These are phyloP conservation scores for Sapria himalayana DNA, from an alignment of 345 rosid genomes.

Conservation along the genomic window DNA sequence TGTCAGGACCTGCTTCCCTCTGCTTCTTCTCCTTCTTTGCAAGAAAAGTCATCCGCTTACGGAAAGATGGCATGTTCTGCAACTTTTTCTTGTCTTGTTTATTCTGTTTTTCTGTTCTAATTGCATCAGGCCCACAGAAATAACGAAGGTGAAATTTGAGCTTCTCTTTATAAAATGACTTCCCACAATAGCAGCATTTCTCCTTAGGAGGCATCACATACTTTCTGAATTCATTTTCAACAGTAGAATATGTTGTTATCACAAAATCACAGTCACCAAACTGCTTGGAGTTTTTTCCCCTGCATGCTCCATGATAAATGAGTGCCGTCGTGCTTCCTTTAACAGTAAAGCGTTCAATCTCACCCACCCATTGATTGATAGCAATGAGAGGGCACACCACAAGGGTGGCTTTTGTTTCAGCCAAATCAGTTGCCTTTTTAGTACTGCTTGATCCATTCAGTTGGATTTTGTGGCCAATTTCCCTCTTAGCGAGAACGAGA, in stretches of 20 bases:
- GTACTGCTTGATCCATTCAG: conserved; percentile 7
- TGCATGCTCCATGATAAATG: conserved; percentile 60
- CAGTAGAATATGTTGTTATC: conserved; percentile 62
- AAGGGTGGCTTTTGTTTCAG: conserved; percentile 35
- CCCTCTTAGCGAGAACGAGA: conserved; percentile 66
- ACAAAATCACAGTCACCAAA: conserved; percentile 62
- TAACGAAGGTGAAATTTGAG: conserved; percentile 35
- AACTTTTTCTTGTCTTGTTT: conserved; percentile 57
- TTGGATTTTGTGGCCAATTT: conserved; percentile 10
- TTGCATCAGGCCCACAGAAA: conserved; percentile 65
- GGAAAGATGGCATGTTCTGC: too few relatives aligned
- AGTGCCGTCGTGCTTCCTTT: conserved; percentile 62
- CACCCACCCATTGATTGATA: conserved; percentile 77
- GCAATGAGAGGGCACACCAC: conserved; percentile 90
- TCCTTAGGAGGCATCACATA: conserved; percentile 43
- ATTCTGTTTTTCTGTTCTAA: conserved; percentile 56
- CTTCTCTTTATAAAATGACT: conserved; percentile 26
- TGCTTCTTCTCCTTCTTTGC: conserved; percentile 13
- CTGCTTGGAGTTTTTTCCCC: conserved; percentile 31
- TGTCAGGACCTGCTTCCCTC: conserved; percentile 8
- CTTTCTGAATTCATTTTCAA: conserved; percentile 65
- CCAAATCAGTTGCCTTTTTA: conserved; percentile 16
- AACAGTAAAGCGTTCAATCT: conserved; percentile 54
- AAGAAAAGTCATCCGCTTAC: too few relatives aligned
- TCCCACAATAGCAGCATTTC: conserved; percentile 46